Conservation (phyloP, 495 filamentous ascomycete species). For the Astrothelium macrocarpum region DNA sequence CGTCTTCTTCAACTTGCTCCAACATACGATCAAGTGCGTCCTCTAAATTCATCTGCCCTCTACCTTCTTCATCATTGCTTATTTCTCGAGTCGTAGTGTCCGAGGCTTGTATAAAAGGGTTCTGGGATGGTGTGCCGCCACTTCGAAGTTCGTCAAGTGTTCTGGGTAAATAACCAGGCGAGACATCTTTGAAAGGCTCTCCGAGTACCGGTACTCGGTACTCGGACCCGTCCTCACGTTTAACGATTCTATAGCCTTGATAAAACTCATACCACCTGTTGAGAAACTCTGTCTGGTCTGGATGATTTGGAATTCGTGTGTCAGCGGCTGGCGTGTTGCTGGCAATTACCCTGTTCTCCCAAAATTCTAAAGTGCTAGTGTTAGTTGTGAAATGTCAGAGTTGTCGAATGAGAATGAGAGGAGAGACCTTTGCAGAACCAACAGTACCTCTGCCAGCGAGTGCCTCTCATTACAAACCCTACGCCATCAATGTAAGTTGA, state of each 20-base stretch:
- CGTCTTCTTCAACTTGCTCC: conserved; percentile 20
- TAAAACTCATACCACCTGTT: conserved; percentile 37
- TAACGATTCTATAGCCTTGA: conserved; percentile 32
- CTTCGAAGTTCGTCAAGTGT: conserved; percentile 31
- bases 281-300: conserved; percentile 35
- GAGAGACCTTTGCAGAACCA: conserved; percentile 36
- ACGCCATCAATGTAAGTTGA: conserved; percentile 36
- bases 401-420: neutral
- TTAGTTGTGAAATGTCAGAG: conserved; percentile 5
- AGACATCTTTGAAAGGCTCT: conserved; percentile 34
- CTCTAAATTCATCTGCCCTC: conserved; percentile 15
- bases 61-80: conserved; percentile 12
- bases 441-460: conserved; percentile 38
- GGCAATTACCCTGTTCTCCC: conserved; percentile 30
- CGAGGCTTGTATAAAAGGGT: neutral
- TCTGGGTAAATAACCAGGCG: conserved; percentile 32
- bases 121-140: neutral
- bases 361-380: conserved; percentile 31
- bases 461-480: conserved; percentile 34
- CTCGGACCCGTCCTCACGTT: conserved; percentile 29
- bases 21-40: conserved; percentile 30
- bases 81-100: conserved; percentile 10
- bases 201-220: conserved; percentile 32
- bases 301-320: conserved; percentile 32
- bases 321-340: conserved; percentile 23